These are phyloP conservation scores for Conticribra guillardii DNA, from an alignment of 108 stramenopile genomes.

Conservation along the genomic window DNA sequence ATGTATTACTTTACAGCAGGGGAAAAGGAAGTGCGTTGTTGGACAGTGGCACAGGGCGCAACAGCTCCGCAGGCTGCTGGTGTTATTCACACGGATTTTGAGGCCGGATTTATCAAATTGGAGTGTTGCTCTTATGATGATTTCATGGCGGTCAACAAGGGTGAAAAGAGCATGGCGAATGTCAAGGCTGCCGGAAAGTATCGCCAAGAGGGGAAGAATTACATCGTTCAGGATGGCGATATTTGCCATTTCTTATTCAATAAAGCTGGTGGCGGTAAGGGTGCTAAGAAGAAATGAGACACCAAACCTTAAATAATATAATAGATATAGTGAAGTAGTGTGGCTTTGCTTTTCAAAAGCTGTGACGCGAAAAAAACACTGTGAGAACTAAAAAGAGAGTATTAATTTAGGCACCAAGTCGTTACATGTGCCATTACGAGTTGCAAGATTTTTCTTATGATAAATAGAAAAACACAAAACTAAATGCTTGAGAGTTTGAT, in stretches of 20 bases:
- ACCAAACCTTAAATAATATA: no score
- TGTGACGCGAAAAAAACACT: no score
- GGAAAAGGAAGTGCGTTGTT: slow-evolving; percentile 98
- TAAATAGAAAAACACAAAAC: no score
- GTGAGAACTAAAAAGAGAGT: no score
- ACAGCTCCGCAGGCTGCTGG: slow-evolving; percentile 95
- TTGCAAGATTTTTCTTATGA: no score
- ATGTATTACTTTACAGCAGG: slow-evolving; percentile 97
- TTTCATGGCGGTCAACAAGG: slow-evolving; percentile 92
- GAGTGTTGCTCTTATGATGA: slow-evolving; percentile 97
- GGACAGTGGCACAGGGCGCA: slow-evolving; percentile 96
- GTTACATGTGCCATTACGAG: no score
- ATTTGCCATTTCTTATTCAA: slow-evolving; percentile 93
- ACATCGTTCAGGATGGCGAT: slow-evolving; percentile 93
- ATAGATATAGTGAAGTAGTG: no score
- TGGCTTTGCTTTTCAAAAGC: no score
- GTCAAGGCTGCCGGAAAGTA: slow-evolving; percentile 98
- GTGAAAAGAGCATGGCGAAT: slow-evolving; percentile 91
- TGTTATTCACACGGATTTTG: slow-evolving; percentile 99
- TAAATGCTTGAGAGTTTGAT: no score
- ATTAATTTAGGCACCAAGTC: no score
- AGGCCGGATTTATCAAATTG: slow-evolving; percentile 99
- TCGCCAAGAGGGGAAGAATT: slow-evolving; percentile 96
- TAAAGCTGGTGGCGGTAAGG: no score
- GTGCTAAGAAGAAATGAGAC: no score